Percentiles rank a stretch among this genome's conserved stretches.
Conservation (phyloP, 345 rosid species). For the Lepidium africanum region DNA sequence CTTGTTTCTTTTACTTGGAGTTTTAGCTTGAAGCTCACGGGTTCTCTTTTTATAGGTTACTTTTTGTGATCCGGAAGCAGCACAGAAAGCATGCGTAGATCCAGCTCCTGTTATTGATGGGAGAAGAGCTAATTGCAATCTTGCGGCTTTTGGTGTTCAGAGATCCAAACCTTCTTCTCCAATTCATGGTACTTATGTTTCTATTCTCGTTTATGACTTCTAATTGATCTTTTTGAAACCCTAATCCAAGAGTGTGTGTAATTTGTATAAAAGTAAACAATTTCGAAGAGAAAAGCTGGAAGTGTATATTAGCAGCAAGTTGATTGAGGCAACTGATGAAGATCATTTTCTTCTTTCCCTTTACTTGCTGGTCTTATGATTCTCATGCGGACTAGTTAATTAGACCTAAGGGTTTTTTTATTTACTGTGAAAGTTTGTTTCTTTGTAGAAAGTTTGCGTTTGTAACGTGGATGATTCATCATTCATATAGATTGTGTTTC, state of each 20-base stretch:
- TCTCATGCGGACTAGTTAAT: neutral
- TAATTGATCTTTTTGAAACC: neutral
- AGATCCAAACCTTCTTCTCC: slow-evolving; percentile 98
- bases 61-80: slow-evolving; percentile 88
- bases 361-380: neutral
- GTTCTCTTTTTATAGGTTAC: slow-evolving; percentile 53
- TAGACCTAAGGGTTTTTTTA: neutral
- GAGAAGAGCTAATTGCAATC: slow-evolving; percentile 94
- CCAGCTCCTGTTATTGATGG: slow-evolving; percentile 97
- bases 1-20: neutral
- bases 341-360: neutral
- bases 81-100: slow-evolving; percentile 89
- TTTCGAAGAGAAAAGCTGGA: neutral
- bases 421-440: neutral
- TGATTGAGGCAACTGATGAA: neutral
- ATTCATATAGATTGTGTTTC: neutral
- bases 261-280: neutral
- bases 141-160: slow-evolving; percentile 89
- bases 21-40: neutral
- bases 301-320: neutral
- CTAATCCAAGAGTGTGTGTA: neutral
- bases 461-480: neutral
- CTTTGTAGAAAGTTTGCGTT: neutral
- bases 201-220: neutral
- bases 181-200: slow-evolving; percentile 48